phyloP scores from a whole-genome alignment of 208 protist species.

The Trypanosoma boissoni region DNA sequence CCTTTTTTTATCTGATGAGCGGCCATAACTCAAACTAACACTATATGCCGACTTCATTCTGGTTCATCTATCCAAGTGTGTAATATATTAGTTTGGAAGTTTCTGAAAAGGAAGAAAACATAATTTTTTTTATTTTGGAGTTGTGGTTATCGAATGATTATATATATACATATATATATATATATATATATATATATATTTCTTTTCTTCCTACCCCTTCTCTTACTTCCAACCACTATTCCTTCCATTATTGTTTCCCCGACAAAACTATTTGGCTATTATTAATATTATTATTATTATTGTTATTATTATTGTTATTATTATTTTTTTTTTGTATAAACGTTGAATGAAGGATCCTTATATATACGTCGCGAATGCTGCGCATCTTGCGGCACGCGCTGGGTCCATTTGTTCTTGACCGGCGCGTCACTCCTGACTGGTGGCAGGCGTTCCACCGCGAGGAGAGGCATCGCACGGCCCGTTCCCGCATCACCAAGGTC shows the following conservation, averaged over 20 bases:
- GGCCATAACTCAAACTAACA: no score
- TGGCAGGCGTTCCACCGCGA: constrained; percentile 80
- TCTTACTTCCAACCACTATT: background rate
- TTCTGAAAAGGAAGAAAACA: no score
- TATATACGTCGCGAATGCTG: constrained; percentile 7
- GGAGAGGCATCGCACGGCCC: constrained; percentile 51
- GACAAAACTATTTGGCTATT: background rate
- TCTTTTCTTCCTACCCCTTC: background rate
- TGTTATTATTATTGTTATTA: constrained; percentile 12
- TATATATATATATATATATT: background rate
- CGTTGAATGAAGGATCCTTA: no score
- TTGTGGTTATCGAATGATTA: no score
- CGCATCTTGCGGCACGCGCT: constrained; percentile 9
- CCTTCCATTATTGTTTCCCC: background rate
- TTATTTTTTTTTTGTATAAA: constrained; percentile 15
- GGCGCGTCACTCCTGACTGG: constrained; percentile 70
- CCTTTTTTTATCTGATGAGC: no score
- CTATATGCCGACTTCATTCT: no score
- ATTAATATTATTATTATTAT: background rate
- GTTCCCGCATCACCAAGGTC: constrained; percentile 36
- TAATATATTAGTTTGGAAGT: no score
- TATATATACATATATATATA: constrained; percentile 11
- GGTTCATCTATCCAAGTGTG: no score
- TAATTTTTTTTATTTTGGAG: no score
- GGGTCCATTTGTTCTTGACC: constrained; percentile 58